Conservation (phyloP, 176 grass and related monocot species). For the Musa itinerans region DNA sequence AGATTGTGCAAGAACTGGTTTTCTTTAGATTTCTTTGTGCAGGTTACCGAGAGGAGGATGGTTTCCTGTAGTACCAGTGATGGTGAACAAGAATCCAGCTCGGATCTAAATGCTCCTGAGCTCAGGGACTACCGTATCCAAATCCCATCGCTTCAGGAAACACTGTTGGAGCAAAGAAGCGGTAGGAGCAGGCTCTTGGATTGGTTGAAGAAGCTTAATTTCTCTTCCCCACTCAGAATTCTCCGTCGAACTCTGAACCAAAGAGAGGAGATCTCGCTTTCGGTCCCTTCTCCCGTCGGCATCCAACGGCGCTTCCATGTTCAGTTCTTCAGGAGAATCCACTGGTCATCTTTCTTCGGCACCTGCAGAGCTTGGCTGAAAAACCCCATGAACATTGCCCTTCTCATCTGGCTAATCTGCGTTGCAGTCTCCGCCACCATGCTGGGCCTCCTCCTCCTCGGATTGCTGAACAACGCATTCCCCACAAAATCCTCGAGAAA, state of each 20-base stretch:
- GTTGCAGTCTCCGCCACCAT: constrained; percentile 1
- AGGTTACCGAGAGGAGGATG: no score
- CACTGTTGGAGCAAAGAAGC: not conserved
- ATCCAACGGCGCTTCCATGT: not conserved
- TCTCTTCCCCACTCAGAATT: not conserved
- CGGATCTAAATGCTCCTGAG: not conserved
- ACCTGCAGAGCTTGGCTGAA: not conserved
- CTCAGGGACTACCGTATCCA: not conserved
- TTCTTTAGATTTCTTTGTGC: no score
- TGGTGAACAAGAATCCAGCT: not conserved
- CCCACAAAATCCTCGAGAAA: not conserved
- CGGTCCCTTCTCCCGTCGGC: not conserved
- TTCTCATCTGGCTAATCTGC: constrained; percentile 5
- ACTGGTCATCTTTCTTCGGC: not conserved
- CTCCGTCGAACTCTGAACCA: not conserved
- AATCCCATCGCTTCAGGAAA: not conserved
- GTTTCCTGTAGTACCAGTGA: not conserved
- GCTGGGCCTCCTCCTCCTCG: constrained; percentile 4
- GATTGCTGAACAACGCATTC: not conserved
- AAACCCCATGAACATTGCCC: constrained; percentile 10
- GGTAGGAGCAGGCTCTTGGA: not conserved
- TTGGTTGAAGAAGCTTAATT: not conserved
- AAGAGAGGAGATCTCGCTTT: not conserved
- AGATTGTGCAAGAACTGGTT: no score
- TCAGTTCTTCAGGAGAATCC: not conserved